Conservation (phyloP, 2,329 filamentous ascomycete species). For the Cladosporium phlei region DNA sequence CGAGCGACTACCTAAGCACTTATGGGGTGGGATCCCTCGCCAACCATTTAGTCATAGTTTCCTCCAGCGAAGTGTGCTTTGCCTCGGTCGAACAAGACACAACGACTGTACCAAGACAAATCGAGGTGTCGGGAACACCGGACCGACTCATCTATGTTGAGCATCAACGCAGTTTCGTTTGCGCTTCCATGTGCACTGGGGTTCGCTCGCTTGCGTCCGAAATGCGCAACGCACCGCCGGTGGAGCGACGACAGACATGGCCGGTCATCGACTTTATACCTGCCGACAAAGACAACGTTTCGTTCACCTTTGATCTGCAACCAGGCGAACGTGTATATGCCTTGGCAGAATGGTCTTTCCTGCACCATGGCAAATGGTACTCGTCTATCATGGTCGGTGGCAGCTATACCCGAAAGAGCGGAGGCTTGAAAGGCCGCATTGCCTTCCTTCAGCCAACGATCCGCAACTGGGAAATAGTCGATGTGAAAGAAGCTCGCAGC, state of each 20-base stretch:
- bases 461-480: conserved; percentile 47
- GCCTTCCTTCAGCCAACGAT: conserved; percentile 28
- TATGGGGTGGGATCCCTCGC: conserved; percentile 14
- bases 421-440: conserved; percentile 44
- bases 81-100: conserved; percentile 15
- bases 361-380: conserved; percentile 52
- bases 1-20: conserved; percentile 17
- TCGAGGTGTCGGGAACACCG: conserved; percentile 27
- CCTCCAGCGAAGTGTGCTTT: conserved; percentile 22
- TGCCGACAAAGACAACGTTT: conserved; percentile 14
- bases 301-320: conserved; percentile 41
- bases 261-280: conserved; percentile 45
- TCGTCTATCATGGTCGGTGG: conserved; percentile 56
- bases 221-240: conserved; percentile 21
- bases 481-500: conserved; percentile 44
- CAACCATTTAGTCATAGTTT: conserved; percentile 23
- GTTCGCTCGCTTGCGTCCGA: conserved; percentile 22
- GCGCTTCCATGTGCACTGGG: conserved; percentile 40
- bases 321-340: conserved; percentile 56
- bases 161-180: conserved; percentile 41
- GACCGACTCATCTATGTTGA: conserved; percentile 28
- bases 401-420: conserved; percentile 40
- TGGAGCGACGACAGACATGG: conserved; percentile 34
- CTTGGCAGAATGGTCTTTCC: conserved; percentile 56
- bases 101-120: conserved; percentile 27